Evolutionary conservation across 805 yeast genomes (phyloP), one percentile per base, ranked within the genome.

Genomic region (Yamadazyma philogaea): DNA sequence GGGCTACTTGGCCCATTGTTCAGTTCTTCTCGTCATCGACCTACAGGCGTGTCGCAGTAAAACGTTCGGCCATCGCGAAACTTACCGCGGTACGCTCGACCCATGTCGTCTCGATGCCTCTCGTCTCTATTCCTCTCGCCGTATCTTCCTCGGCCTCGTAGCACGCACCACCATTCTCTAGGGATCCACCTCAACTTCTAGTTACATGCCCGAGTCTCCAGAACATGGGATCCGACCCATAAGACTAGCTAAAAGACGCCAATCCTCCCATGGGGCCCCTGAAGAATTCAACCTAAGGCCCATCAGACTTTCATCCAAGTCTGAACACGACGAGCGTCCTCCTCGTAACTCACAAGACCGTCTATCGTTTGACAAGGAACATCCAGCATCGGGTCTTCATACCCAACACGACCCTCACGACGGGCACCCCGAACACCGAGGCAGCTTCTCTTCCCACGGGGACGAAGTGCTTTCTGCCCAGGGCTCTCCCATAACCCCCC

Each of bases 221-320:
- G 28, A 24, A 24, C 28, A 24, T 24, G 41, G 45, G n/a, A 49
- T 59, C 35, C 54, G 56, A 38, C 68, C 68, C 4, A 57, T 64
- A 19, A 40, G 60, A 20, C 51, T 64, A 30, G 57, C 59, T 22
- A 63, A 61, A 41, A 49, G 63, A 40, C 56, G 46, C 28, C 18
- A 37, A 8, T 18, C 39, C 19, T 31, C 36, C 6, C 32, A 34
- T 16, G 37, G 18, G 12, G 18, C 34, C 7, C 37, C 37, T 10
- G 51, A 42, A 19, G 47, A 37, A 30, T 47, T 45, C 37, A 46
- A 37, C 31, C 43, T 43, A 39, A 38, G 48, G 22, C 51, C 49
- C 21, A 48, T 47, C 18, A 30, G 50, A n/a, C 37, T 49, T 6
- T 19, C 41, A 15, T 27, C 43, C 16, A 40, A 27, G 20, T 28